Percentiles rank a stretch among this genome's conserved stretches.
Conservation (phyloP, 2,329 filamentous ascomycete species). For the Periconia sp. region DNA sequence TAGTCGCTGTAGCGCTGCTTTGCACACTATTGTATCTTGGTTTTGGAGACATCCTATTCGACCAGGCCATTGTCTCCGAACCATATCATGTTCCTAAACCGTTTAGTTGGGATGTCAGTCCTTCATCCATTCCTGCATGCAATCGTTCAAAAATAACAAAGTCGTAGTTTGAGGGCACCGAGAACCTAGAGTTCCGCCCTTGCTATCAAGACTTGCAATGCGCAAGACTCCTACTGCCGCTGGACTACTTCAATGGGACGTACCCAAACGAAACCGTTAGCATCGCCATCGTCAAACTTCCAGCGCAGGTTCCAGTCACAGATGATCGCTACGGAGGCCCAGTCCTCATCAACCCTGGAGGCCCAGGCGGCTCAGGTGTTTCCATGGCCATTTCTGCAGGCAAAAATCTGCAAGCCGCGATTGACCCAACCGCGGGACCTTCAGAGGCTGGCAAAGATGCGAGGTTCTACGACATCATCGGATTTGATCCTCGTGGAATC, state of each 20-base stretch:
- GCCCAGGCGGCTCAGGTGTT: constrained; percentile 47
- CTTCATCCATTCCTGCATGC: constrained; percentile 7
- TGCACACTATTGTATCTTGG: too few relatives aligned
- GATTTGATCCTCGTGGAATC: constrained; percentile 50
- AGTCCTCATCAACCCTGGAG: constrained; percentile 48
- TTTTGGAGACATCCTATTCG: not conserved
- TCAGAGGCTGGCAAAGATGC: constrained; percentile 13
- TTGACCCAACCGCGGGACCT: constrained; percentile 25
- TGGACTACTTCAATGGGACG: constrained; percentile 43
- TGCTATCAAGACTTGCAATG: constrained; percentile 39
- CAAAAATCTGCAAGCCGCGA: constrained; percentile 26
- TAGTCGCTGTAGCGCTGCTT: too few relatives aligned
- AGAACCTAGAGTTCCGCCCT: constrained; percentile 31
- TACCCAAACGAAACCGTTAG: constrained; percentile 29
- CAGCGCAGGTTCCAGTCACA: constrained; percentile 36
- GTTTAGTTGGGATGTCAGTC: not conserved
- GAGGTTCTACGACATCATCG: constrained; percentile 47
- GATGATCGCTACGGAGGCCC: constrained; percentile 45
- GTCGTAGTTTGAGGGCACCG: constrained; percentile 24
- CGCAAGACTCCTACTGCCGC: constrained; percentile 37
- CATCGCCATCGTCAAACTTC: constrained; percentile 35
- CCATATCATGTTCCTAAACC: not conserved
- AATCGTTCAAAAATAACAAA: not conserved
- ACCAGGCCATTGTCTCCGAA: not conserved
- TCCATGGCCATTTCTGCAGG: constrained; percentile 28